Conservation (phyloP, 2,329 filamentous ascomycete species). For the Pseudogymnoascus sp. region DNA sequence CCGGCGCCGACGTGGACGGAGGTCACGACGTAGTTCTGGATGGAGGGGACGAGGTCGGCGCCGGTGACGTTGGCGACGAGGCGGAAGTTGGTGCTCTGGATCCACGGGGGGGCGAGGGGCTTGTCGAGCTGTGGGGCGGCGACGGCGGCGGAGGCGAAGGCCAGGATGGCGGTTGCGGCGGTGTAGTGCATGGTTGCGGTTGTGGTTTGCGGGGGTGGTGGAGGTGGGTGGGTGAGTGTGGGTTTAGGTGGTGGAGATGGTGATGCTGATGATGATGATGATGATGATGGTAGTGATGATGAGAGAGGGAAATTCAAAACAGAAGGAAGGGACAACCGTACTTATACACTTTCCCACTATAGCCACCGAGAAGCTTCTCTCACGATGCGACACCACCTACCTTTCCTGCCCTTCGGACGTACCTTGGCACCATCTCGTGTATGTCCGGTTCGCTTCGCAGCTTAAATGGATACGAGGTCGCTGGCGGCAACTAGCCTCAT, state of each 20-base stretch:
- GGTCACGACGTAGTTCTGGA: constrained; percentile 34
- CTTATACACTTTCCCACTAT: neutral
- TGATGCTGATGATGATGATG: neutral
- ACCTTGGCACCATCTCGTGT: neutral
- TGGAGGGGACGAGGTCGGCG: constrained; percentile 33
- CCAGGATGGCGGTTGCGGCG: constrained; percentile 9
- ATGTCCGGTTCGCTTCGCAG: neutral
- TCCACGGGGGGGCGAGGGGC: constrained; percentile 14
- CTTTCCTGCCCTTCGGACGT: neutral
- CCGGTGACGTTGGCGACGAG: constrained; percentile 38
- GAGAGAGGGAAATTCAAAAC: neutral
- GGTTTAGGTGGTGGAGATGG: neutral
- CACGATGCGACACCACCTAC: neutral
- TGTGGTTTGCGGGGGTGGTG: neutral
- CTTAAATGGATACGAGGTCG: neutral
- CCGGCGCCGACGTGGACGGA: constrained; percentile 38
- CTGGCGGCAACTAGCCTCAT: neutral
- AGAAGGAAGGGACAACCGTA: neutral
- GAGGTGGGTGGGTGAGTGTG: neutral
- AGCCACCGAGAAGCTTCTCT: neutral
- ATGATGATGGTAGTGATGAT: neutral
- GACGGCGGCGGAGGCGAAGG: constrained; percentile 14
- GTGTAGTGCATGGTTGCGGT: constrained; percentile 6
- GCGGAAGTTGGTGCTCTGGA: constrained; percentile 26
- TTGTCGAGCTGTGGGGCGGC: constrained; percentile 8